Percentiles rank a stretch among this genome's conserved stretches.
phyloP scores from a whole-genome alignment of 169 alveolate genomes.

The Cryptosporidium parvum region DNA sequence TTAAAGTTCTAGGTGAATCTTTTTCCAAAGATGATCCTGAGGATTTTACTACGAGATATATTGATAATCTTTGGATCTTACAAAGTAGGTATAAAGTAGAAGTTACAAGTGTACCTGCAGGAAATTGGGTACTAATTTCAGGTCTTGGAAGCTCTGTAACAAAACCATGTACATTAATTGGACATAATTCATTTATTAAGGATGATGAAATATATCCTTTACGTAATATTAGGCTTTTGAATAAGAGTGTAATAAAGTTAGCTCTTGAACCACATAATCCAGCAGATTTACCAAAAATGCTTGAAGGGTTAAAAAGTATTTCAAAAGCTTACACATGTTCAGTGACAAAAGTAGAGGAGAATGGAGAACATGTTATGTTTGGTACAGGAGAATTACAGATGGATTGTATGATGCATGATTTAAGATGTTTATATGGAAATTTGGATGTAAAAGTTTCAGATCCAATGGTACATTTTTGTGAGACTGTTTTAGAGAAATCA shows the following conservation, averaged over 20 bases:
- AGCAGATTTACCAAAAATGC: slow-evolving; percentile 98
- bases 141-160: slow-evolving; percentile 93
- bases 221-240: slow-evolving; percentile 78
- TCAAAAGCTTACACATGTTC: slow-evolving; percentile 94
- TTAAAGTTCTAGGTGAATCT: slow-evolving; percentile 94
- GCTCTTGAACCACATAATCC: slow-evolving; percentile 99
- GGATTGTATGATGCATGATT: slow-evolving; percentile 97
- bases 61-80: slow-evolving; percentile 91
- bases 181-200: not conserved
- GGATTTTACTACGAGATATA: slow-evolving; percentile 91
- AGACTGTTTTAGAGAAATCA: slow-evolving; percentile 96
- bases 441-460: slow-evolving; percentile 97
- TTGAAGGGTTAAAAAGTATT: slow-evolving; percentile 95
- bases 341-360: slow-evolving; percentile 96
- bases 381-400: slow-evolving; percentile 99
- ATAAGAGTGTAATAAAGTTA: slow-evolving; percentile 82
- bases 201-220: slow-evolving; percentile 51
- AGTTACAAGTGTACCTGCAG: slow-evolving; percentile 87
- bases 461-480: slow-evolving; percentile 94
- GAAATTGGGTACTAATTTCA: slow-evolving; percentile 95
- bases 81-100: slow-evolving; percentile 94
- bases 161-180: slow-evolving; percentile 89
- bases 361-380: slow-evolving; percentile 97
- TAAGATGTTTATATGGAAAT: slow-evolving; percentile 96
- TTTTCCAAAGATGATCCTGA: slow-evolving; percentile 97